Conservation (phyloP, 176 grass and related monocot species). For the Lolium rigidum region DNA sequence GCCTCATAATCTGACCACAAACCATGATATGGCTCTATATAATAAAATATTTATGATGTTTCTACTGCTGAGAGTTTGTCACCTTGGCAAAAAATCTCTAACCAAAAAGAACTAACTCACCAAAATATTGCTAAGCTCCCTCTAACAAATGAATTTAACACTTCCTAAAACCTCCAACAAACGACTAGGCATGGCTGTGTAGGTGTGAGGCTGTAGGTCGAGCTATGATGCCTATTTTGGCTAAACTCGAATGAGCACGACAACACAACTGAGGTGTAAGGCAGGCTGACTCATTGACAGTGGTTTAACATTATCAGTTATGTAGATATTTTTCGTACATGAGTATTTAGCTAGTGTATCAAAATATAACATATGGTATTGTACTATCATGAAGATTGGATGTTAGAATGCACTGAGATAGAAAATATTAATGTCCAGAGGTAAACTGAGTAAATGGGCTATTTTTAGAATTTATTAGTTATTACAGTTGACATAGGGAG, state of each 20-base stretch:
- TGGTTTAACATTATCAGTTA: background rate
- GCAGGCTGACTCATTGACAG: slow-evolving; percentile 5
- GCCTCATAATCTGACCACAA: slow-evolving; percentile 8
- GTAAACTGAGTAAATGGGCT: background rate
- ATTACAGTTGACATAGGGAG: background rate
- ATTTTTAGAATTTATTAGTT: background rate
- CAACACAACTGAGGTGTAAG: slow-evolving; percentile 11
- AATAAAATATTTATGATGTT: slow-evolving; percentile 25
- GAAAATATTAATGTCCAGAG: slow-evolving; percentile 2
- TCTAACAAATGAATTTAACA: slow-evolving; percentile 15
- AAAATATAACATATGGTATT: slow-evolving; percentile 28
- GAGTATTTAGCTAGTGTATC: slow-evolving; percentile 11
- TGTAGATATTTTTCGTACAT: background rate
- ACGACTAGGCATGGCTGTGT: background rate
- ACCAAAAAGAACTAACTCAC: background rate
- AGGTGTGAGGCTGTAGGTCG: slow-evolving; percentile 1
- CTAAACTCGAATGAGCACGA: background rate
- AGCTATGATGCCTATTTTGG: background rate
- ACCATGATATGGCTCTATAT: background rate
- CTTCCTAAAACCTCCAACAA: background rate
- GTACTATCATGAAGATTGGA: slow-evolving; percentile 14
- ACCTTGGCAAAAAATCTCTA: slow-evolving; percentile 2
- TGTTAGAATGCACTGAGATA: slow-evolving; percentile 7
- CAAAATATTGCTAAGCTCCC: background rate
- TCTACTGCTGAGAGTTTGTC: background rate